Evolutionary conservation across 495 filamentous ascomycete species (phyloP).

Genomic region (Neurospora intermedia): DNA sequence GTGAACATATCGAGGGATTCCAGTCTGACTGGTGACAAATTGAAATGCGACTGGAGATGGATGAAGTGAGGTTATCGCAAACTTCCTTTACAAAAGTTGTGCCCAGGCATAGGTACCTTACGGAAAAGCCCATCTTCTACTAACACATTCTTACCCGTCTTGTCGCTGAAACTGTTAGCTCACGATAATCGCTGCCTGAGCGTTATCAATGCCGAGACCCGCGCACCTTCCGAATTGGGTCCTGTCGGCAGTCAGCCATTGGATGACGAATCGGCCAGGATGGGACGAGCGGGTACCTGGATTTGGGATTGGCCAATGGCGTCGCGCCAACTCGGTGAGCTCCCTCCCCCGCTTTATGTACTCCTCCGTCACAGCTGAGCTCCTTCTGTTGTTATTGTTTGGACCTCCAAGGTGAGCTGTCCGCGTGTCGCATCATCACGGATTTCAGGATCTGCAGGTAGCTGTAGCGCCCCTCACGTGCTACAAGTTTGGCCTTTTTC

Average conservation of each 20-base stretch:
- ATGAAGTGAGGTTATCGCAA: not conserved
- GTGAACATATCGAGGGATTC: not conserved
- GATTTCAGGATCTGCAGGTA: not conserved
- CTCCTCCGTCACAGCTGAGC: not conserved
- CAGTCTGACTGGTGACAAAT: not conserved
- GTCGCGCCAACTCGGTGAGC: not conserved
- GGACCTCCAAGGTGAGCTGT: not conserved
- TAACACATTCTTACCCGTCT: not conserved
- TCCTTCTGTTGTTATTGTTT: not conserved
- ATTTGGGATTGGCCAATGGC: not conserved
- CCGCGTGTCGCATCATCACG: not conserved
- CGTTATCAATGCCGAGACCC: not conserved
- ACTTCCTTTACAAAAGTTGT: not conserved
- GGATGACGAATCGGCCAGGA: not conserved
- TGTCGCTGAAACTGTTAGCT: not conserved
- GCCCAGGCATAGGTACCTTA: not conserved
- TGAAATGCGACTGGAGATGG: not conserved
- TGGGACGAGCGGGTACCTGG: not conserved
- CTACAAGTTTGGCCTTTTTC: not conserved
- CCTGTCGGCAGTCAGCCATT: not conserved
- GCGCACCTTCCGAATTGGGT: not conserved
- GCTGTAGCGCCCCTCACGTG: not conserved
- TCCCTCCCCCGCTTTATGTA: not conserved
- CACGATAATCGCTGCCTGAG: not conserved
- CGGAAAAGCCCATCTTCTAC: not conserved